Evolutionary conservation across 164 flowering plant species (phyloP), one percentile per base, ranked within the genome.

Genomic region (Echeveria elegans): DNA sequence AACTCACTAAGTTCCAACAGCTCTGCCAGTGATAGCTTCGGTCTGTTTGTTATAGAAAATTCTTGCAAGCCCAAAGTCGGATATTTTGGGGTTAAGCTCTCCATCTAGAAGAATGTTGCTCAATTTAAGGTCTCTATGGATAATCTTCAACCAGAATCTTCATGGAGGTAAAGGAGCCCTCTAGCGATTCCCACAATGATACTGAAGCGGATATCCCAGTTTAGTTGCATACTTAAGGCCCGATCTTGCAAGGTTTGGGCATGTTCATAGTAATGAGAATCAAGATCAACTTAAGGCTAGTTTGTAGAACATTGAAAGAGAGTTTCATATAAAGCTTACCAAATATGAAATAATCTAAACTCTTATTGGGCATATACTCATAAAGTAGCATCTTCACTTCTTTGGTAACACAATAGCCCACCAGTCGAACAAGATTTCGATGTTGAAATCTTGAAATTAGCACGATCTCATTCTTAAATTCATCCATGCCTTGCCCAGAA

Each of bases 401-500:
- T 59, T 77, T 80, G 50, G 69, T 56, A 21, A 73, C 65, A 63
- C 80, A 77, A 38, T 75, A 80, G 16, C 82, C 82, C 69, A 77
- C 23, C 61, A 80, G 74, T 63, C 75, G 71, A 15, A 79, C 82
- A 38, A 77, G 74, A 67, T 79, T 79, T 31, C 79, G 69, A 53
- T 79, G 82, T 32, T 79, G 82, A 34, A 79, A 79, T 41, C 71
- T 74, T 24, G 82, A 79, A 60, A 79, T 79, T 64, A 79, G 63
- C 7, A 76, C 58, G 65, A 79, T 72, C 63, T 79, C 80, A 47
- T 79, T 77, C 69, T 79, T 79, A 37, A 79, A 79, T 67, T 80
- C 82, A 63, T 80, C 68, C 5, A 77, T 50, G 64, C 81, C 83
- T 77, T 80, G 83, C 11, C 81, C 79, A 0, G 83, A 77, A 58